A percentile compares a stretch with the other conserved stretches of the same genome.
Evolutionary conservation across 2,329 filamentous ascomycete species (phyloP).

Genomic region (Ophiostoma himal-ulmi): DNA sequence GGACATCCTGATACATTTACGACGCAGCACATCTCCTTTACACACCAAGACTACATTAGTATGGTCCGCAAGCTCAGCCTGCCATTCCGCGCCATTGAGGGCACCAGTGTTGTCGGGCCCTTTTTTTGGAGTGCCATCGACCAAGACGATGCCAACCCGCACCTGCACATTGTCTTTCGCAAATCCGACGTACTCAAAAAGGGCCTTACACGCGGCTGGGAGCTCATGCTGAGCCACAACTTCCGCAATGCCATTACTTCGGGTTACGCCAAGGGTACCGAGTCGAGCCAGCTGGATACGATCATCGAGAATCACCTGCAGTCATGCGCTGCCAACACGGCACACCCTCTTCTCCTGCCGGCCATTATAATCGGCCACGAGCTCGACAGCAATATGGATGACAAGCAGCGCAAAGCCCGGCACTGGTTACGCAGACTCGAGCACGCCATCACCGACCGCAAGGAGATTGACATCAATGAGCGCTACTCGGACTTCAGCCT

Average conservation of each 20-base stretch:
- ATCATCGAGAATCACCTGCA: conserved; percentile 45
- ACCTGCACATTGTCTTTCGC: conserved; percentile 57
- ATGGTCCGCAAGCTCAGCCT: conserved; percentile 53
- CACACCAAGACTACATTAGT: conserved; percentile 44
- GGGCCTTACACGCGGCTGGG: conserved; percentile 58
- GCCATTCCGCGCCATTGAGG: conserved; percentile 54
- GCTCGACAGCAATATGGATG: conserved; percentile 49
- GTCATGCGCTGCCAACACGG: conserved; percentile 44
- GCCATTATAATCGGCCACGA: conserved; percentile 55
- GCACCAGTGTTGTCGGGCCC: conserved; percentile 53
- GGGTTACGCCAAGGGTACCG: conserved; percentile 57
- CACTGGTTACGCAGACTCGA: conserved; percentile 58
- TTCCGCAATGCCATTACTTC: conserved; percentile 51
- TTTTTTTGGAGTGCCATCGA: conserved; percentile 58
- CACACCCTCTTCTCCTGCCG: conserved; percentile 55
- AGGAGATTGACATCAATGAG: conserved; percentile 53
- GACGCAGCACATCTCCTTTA: conserved; percentile 49
- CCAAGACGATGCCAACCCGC: conserved; percentile 50
- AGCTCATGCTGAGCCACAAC: conserved; percentile 56
- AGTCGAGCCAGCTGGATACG: conserved; percentile 48
- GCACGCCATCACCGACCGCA: conserved; percentile 55
- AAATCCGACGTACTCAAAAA: conserved; percentile 63
- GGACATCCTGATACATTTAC: conserved; percentile 53
- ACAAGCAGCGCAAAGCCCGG: conserved; percentile 57
- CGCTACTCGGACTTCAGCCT: conserved; percentile 51